Evolutionary conservation across 495 filamentous ascomycete species (phyloP), one percentile per base, ranked within the genome.

Genomic region (Hypomontagnella submonticulosa): DNA sequence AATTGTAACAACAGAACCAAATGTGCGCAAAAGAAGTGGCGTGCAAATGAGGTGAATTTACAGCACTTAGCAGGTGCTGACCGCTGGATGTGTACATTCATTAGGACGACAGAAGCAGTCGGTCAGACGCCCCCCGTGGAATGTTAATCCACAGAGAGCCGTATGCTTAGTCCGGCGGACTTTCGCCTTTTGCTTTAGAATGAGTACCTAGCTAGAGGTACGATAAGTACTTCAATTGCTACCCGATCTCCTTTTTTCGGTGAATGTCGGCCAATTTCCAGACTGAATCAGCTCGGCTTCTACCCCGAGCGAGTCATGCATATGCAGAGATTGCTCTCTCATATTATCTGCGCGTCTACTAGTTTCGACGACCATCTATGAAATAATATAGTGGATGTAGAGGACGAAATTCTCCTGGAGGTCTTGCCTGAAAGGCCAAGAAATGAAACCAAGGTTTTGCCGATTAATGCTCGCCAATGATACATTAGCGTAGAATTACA

Each of bases 401-500:
- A 52, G 0, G 15, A 32, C 32, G 32, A 33, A 12, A 15, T 1
- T 62, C 38, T 56, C 36, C 40, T 48, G 9, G 13, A 48, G 38
- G 19, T 34, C 6, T 27, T 6, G 23, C 6, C 23, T 27, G 6
- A 27, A 27, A 27, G 23, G 23, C 23, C 23, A 51, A 30, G n/a
- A 43, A 51, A 56, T 48, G 54, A 48, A 48, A 34, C 59, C 16
- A 48, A 19, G 40, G 32, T 12, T 62, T 36, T 63, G 9, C 42
- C 15, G 12, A 54, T 42, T 18, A 8, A 32, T 43, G 34, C 3
- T 61, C 41, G 20, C 38, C 43, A 55, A 67, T 66, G 49, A 40
- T 53, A 63, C 53, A 20, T 66, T 36, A 54, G 41, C 44, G 38
- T 52, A 43, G 10, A 34, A 72, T 68, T 53, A 61, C 44, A 43